A percentile compares a stretch with the other conserved stretches of the same genome.
These are phyloP conservation scores for Podila epigama DNA, from an alignment of 192 early-diverging fungal species.

Conservation along the genomic window DNA sequence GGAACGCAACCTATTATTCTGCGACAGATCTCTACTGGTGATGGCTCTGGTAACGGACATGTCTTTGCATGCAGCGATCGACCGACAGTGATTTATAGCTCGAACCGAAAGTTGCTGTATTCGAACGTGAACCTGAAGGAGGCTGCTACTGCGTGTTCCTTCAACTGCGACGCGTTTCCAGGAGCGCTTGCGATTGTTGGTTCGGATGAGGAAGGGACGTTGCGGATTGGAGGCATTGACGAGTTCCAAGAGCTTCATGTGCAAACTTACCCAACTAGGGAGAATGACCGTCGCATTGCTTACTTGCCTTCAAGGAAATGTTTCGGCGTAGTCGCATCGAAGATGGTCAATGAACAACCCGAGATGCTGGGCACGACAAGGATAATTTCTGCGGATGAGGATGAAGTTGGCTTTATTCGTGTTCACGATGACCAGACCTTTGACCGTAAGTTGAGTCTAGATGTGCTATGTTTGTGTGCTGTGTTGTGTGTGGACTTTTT, in stretches of 20 bases:
- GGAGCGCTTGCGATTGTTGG: slow-evolving; percentile 66
- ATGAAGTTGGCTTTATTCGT: slow-evolving; percentile 54
- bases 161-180: slow-evolving; percentile 60
- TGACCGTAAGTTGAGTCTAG: slow-evolving; percentile 63
- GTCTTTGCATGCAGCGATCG: slow-evolving; percentile 87
- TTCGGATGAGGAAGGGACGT: slow-evolving; percentile 56
- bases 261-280: slow-evolving; percentile 65
- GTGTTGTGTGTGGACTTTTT: too few relatives aligned
- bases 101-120: slow-evolving; percentile 75
- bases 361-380: slow-evolving; percentile 19
- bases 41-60: slow-evolving; percentile 11
- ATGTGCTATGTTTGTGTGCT: too few relatives aligned
- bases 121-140: slow-evolving; percentile 83
- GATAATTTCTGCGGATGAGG: slow-evolving; percentile 30
- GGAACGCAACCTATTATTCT: slow-evolving; percentile 82
- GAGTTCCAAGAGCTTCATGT: slow-evolving; percentile 88
- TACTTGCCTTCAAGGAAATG: slow-evolving; percentile 61
- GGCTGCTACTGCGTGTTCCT: slow-evolving; percentile 68
- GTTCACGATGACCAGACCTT: slow-evolving; percentile 77
- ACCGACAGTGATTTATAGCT: slow-evolving; percentile 80
- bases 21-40: slow-evolving; percentile 21
- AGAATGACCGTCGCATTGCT: slow-evolving; percentile 75
- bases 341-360: slow-evolving; percentile 36
- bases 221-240: slow-evolving; percentile 82
- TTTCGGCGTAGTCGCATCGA: slow-evolving; percentile 70